Evolutionary conservation across 257 asterid genomes (phyloP).

Genomic region (Gentiana dahurica): DNA sequence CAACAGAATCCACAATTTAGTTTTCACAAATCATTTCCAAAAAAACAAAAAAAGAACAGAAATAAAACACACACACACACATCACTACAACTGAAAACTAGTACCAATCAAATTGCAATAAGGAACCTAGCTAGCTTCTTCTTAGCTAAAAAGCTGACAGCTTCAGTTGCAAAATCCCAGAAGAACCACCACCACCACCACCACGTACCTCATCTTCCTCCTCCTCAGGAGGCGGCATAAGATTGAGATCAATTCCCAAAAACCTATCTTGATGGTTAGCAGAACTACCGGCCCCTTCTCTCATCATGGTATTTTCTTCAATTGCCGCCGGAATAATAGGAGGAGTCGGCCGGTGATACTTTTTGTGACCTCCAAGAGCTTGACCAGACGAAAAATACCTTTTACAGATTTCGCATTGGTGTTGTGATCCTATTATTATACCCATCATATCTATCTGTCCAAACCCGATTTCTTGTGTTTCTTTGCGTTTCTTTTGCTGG

Average conservation of each 20-base stretch:
- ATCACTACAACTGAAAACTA: neutral
- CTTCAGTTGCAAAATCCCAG: no score
- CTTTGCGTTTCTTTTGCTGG: constrained; percentile 6
- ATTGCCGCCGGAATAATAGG: constrained; percentile 3
- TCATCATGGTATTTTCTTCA: constrained; percentile 1
- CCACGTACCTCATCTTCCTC: neutral
- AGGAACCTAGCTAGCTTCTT: no score
- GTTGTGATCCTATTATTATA: neutral
- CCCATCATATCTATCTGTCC: no score
- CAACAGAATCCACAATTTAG: no score
- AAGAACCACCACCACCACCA: neutral
- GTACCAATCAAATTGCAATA: neutral
- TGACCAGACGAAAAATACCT: constrained; percentile 7
- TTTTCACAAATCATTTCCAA: no score
- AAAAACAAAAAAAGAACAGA: no score
- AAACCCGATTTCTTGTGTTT: constrained; percentile 2
- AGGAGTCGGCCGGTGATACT: constrained; percentile 6
- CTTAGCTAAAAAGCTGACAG: no score
- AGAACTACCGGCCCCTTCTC: constrained; percentile 13
- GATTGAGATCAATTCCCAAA: constrained; percentile 42
- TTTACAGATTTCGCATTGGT: constrained; percentile 8
- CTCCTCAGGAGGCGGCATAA: constrained; percentile 28
- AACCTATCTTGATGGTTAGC: constrained; percentile 1
- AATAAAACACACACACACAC: neutral
- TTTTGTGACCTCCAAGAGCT: constrained; percentile 17